A percentile compares a stretch with the other conserved stretches of the same genome.
phyloP scores from a whole-genome alignment of 2,329 filamentous ascomycete species.

The Scedosporium apiospermum region DNA sequence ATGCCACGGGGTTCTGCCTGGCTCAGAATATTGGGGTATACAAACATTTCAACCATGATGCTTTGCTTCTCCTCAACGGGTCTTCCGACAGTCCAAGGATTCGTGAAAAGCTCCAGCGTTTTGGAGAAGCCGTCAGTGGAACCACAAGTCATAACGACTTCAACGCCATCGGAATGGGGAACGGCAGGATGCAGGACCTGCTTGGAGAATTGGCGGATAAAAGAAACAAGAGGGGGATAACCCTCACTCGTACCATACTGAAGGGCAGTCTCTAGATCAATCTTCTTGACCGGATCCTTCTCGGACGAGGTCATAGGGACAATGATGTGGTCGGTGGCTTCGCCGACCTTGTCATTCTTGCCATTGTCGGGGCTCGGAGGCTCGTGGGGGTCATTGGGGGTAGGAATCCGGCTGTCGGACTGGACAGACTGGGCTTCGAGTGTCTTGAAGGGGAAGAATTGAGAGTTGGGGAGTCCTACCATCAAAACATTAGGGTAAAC shows the following conservation, averaged over 20 bases:
- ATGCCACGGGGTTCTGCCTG: constrained; percentile 58
- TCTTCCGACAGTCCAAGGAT: constrained; percentile 65
- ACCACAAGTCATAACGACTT: constrained; percentile 71
- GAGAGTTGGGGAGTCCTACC: constrained; percentile 66
- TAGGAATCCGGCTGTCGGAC: constrained; percentile 64
- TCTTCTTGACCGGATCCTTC: constrained; percentile 53
- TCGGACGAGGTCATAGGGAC: constrained; percentile 60
- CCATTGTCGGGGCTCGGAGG: constrained; percentile 17
- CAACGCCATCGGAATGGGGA: constrained; percentile 67
- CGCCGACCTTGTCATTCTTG: constrained; percentile 13
- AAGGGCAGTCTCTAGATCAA: constrained; percentile 72
- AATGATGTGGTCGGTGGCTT: constrained; percentile 44
- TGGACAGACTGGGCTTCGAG: constrained; percentile 72
- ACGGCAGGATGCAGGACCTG: constrained; percentile 72
- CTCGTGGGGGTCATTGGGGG: constrained; percentile 46
- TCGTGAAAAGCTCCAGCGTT: constrained; percentile 62
- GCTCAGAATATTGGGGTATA: constrained; percentile 69
- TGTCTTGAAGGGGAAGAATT: constrained; percentile 84
- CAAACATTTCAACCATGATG: constrained; percentile 69
- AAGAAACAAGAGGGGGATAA: constrained; percentile 68
- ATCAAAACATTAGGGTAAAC: not conserved
- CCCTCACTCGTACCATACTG: constrained; percentile 82
- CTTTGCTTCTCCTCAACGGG: constrained; percentile 62
- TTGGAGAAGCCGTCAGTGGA: constrained; percentile 82
- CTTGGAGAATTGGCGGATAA: constrained; percentile 68